Conservation (phyloP, 2,329 filamentous ascomycete species). For the Apiospora malaysiana region DNA sequence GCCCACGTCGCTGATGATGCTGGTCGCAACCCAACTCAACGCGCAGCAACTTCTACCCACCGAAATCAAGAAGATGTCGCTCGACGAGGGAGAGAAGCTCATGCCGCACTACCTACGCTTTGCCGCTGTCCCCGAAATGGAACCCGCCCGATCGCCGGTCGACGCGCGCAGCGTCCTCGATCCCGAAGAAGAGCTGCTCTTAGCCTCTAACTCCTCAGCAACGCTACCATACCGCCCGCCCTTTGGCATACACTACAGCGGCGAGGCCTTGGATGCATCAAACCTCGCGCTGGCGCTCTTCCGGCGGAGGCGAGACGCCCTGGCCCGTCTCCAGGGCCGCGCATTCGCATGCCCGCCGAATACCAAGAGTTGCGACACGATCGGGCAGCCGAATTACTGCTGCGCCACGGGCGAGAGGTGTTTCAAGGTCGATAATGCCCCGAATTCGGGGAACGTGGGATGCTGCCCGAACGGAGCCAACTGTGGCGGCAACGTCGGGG, state of each 20-base stretch:
- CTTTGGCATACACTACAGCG: conserved; percentile 54
- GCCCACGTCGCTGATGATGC: conserved; percentile 51
- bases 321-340: conserved; percentile 59
- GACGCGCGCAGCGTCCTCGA: conserved; percentile 35
- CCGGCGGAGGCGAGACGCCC: conserved; percentile 51
- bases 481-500: conserved; percentile 67
- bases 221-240: conserved; percentile 52
- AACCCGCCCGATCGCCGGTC: conserved; percentile 38
- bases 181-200: conserved; percentile 37
- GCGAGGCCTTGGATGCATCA: conserved; percentile 29
- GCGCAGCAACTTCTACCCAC: conserved; percentile 52
- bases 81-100: conserved; percentile 76
- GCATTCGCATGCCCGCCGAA: conserved; percentile 70
- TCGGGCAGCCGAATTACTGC: conserved; percentile 74
- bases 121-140: conserved; percentile 33
- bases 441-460: conserved; percentile 68
- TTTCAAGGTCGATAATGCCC: conserved; percentile 65
- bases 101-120: conserved; percentile 70
- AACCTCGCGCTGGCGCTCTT: conserved; percentile 39
- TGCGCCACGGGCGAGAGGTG: conserved; percentile 72
- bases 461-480: conserved; percentile 72
- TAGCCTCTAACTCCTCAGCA: conserved; percentile 41
- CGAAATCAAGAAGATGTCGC: conserved; percentile 74
- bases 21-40: conserved; percentile 47
- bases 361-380: conserved; percentile 67